These are phyloP conservation scores for Beauveria sp. DNA, from an alignment of 2,329 filamentous ascomycete species.

Conservation along the genomic window DNA sequence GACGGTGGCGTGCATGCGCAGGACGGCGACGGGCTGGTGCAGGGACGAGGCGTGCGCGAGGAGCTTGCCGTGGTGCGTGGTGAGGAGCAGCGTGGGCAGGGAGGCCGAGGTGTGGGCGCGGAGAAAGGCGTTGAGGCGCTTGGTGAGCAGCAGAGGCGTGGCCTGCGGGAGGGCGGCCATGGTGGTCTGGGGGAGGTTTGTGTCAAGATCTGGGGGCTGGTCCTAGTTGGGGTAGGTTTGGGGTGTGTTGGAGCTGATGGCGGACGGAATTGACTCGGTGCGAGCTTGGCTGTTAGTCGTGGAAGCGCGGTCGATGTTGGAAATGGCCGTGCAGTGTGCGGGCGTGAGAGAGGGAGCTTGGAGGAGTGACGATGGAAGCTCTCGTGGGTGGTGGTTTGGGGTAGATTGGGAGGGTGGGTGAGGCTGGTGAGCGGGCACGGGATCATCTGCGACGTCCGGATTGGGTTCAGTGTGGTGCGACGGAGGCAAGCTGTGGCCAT, in stretches of 20 bases:
- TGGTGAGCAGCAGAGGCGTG: conserved; percentile 56
- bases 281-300: too few relatives aligned
- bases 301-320: too few relatives aligned
- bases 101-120: conserved; percentile 48
- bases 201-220: background rate
- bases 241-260: background rate
- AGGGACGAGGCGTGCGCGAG: conserved; percentile 48
- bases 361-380: background rate
- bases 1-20: conserved; percentile 57
- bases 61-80: conserved; percentile 53
- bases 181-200: background rate
- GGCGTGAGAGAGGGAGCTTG: background rate
- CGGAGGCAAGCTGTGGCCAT: too few relatives aligned
- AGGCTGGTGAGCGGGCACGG: background rate
- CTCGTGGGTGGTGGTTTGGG: background rate
- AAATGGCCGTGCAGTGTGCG: background rate
- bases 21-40: conserved; percentile 43
- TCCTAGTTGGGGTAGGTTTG: background rate
- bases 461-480: conserved; percentile 5
- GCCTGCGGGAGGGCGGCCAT: conserved; percentile 34
- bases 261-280: too few relatives aligned
- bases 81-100: conserved; percentile 52
- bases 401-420: background rate
- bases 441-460: background rate
- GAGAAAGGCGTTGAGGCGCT: conserved; percentile 56